phyloP scores from a whole-genome alignment of 352 stramenopile species.

The Phytophthora sojae region DNA sequence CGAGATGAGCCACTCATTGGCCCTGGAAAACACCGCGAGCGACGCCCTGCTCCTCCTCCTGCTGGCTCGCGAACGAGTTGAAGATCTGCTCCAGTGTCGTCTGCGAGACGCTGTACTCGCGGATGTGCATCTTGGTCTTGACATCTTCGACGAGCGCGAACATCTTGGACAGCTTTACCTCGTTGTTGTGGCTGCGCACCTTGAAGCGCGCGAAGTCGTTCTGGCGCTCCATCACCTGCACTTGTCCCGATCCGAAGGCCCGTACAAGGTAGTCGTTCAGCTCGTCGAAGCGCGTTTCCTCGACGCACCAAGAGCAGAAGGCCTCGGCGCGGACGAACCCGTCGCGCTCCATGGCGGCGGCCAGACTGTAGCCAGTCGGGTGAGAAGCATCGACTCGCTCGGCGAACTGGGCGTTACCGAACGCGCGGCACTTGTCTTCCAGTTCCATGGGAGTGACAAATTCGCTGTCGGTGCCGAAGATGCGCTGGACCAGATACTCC shows the following conservation, averaged over 20 bases:
- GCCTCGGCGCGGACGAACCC: conserved; percentile 40
- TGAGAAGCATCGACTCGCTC: conserved; percentile 48
- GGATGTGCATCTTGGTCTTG: conserved; percentile 67
- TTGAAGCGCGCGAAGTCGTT: conserved; percentile 63
- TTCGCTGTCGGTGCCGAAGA: conserved; percentile 32
- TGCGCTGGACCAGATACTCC: conserved; percentile 25
- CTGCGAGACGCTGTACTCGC: conserved; percentile 90
- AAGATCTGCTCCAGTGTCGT: conserved; percentile 94
- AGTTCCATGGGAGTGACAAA: conserved; percentile 35
- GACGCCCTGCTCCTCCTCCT: conserved; percentile 45
- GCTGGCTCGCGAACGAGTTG: conserved; percentile 84
- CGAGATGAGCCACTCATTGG: too few relatives aligned
- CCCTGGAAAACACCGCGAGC: conserved; percentile 28
- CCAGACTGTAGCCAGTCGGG: conserved; percentile 66
- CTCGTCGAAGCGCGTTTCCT: conserved; percentile 53
- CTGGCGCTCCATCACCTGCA: conserved; percentile 56
- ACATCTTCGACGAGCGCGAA: conserved; percentile 75
- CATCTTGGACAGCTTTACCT: conserved; percentile 65
- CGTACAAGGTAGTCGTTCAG: conserved; percentile 34
- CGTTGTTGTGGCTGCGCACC: conserved; percentile 51
- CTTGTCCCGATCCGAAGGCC: conserved; percentile 30
- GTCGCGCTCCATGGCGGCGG: conserved; percentile 51
- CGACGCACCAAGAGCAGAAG: conserved; percentile 67
- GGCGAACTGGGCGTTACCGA: conserved; percentile 47
- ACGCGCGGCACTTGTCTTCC: conserved; percentile 39